phyloP scores from a whole-genome alignment of 2,329 filamentous ascomycete species.

The Cercospora nicotianae region DNA sequence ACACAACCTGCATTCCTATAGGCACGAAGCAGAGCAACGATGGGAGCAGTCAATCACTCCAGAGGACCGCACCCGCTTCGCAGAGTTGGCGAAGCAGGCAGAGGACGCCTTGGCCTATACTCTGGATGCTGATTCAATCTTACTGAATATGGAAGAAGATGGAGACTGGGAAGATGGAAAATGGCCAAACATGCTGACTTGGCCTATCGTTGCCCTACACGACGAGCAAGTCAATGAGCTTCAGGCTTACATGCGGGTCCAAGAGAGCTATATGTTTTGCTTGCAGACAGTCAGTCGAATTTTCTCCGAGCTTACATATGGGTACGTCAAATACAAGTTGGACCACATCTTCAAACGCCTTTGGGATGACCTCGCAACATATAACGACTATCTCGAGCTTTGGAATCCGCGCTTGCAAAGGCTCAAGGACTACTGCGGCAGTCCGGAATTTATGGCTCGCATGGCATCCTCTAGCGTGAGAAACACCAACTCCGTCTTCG shows the following conservation, averaged over 20 bases:
- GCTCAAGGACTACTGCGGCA: neutral
- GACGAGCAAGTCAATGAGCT: slow-evolving; percentile 1
- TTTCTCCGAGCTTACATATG: neutral
- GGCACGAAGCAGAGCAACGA: neutral
- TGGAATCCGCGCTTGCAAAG: neutral
- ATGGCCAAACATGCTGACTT: neutral
- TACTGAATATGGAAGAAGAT: neutral
- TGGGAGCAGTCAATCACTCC: neutral
- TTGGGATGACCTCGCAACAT: neutral
- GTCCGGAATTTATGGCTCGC: neutral
- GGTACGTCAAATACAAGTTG: neutral
- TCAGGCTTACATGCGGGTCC: neutral
- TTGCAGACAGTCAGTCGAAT: neutral
- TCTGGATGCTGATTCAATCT: neutral
- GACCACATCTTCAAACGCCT: neutral
- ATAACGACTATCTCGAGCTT: neutral
- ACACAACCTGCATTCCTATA: neutral
- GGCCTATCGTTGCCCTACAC: neutral
- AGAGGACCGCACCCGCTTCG: neutral
- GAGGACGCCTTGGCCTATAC: neutral
- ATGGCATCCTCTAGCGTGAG: neutral
- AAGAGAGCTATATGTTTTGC: slow-evolving; percentile 1
- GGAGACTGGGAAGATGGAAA: neutral
- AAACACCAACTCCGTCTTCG: neutral
- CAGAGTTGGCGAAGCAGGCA: neutral